Evolutionary conservation across 2,329 filamentous ascomycete genomes (phyloP).

Genomic region (Fusarium poae): DNA sequence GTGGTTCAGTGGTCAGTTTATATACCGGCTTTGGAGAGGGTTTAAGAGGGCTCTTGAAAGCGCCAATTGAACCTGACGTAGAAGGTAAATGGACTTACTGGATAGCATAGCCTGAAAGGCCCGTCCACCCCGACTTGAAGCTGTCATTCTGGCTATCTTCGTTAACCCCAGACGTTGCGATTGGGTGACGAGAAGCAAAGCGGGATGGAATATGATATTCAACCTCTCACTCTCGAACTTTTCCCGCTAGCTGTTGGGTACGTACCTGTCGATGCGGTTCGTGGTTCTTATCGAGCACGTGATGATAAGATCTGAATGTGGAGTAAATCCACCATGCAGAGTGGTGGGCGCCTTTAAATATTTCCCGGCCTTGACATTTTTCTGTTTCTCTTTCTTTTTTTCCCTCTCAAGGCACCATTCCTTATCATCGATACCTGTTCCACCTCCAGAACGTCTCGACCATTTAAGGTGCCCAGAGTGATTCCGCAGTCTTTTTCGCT

Average conservation of each 20-base stretch:
- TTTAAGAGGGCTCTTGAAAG: slow-evolving; percentile 4
- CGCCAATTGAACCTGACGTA: slow-evolving; percentile 38
- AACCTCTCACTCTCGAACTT: slow-evolving; percentile 47
- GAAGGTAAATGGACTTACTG: slow-evolving; percentile 57
- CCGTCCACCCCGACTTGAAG: slow-evolving; percentile 68
- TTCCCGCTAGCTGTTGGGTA: slow-evolving; percentile 45
- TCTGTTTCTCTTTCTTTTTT: slow-evolving; percentile 46
- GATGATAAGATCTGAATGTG: neutral
- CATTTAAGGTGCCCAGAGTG: slow-evolving; percentile 92
- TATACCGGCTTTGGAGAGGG: slow-evolving; percentile 3
- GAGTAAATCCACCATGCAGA: slow-evolving; percentile 2
- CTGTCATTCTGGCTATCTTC: slow-evolving; percentile 58
- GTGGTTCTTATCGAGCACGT: neutral
- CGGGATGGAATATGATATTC: slow-evolving; percentile 40
- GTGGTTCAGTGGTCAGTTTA: slow-evolving; percentile 24
- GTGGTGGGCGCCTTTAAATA: slow-evolving; percentile 3
- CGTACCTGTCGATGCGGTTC: slow-evolving; percentile 37
- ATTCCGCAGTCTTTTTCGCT: slow-evolving; percentile 93
- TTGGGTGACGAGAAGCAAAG: slow-evolving; percentile 34
- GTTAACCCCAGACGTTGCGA: slow-evolving; percentile 33
- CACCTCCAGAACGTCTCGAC: slow-evolving; percentile 82
- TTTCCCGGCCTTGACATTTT: slow-evolving; percentile 24
- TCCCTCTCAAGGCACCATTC: slow-evolving; percentile 77
- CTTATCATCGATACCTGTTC: slow-evolving; percentile 93
- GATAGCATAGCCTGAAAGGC: slow-evolving; percentile 63